Percentiles rank a stretch among this genome's conserved stretches.
These are phyloP conservation scores for Candida tallmaniae DNA, from an alignment of 805 yeast species.

Conservation along the genomic window DNA sequence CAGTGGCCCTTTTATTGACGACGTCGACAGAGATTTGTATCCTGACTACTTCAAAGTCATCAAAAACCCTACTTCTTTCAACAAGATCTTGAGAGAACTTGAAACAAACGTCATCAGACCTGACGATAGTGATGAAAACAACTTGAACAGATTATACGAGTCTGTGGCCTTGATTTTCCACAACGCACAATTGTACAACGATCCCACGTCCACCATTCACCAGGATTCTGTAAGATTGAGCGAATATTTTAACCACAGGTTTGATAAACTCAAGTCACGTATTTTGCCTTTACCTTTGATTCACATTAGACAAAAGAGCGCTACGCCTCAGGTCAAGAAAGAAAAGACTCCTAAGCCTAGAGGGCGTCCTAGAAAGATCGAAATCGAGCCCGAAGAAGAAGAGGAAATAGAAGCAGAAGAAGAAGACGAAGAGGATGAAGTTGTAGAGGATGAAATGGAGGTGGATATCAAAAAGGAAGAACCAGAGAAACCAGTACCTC, in stretches of 20 bases:
- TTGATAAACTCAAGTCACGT: slow-evolving; percentile 21
- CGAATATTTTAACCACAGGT: slow-evolving; percentile 45
- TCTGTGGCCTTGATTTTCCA: slow-evolving; percentile 62
- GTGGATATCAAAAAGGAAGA: slow-evolving; percentile 9
- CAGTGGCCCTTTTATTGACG: slow-evolving; percentile 70
- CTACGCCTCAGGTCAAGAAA: slow-evolving; percentile 11
- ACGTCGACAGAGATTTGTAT: slow-evolving; percentile 62
- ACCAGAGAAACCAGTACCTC: slow-evolving; percentile 4
- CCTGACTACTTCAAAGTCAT: slow-evolving; percentile 80
- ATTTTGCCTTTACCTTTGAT: slow-evolving; percentile 10
- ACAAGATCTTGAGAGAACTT: slow-evolving; percentile 50
- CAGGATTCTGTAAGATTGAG: slow-evolving; percentile 65
- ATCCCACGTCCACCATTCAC: slow-evolving; percentile 64
- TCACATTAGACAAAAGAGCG: slow-evolving; percentile 24
- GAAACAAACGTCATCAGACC: slow-evolving; percentile 42
- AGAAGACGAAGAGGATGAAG: slow-evolving; percentile 7
- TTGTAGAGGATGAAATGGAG: slow-evolving; percentile 4
- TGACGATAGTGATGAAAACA: slow-evolving; percentile 27
- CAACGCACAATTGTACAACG: slow-evolving; percentile 79
- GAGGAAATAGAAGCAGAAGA: slow-evolving; percentile 10
- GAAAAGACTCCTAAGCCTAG: slow-evolving; percentile 11
- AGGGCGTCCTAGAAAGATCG: slow-evolving; percentile 12
- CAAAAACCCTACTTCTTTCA: slow-evolving; percentile 69
- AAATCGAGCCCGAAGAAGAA: slow-evolving; percentile 9
- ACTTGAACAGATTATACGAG: slow-evolving; percentile 54